phyloP scores from a whole-genome alignment of 768 basidiomycete species.

The Suillus subluteus region DNA sequence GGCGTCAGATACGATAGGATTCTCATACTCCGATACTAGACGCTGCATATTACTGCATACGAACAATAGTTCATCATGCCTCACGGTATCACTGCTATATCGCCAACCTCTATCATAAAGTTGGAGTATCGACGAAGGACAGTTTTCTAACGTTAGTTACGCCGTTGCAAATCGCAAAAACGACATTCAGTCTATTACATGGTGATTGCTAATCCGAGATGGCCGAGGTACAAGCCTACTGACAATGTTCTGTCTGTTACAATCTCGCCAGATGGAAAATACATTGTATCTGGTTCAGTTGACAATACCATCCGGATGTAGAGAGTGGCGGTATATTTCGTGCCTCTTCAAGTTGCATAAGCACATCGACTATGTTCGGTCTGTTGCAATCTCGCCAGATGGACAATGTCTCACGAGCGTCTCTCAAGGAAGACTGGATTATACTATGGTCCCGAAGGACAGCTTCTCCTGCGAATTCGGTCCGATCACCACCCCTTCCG shows the following conservation, averaged over 20 bases:
- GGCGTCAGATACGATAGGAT: too few species aligned
- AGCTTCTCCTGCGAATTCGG: slow-evolving; percentile 3
- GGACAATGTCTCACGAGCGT: slow-evolving; percentile 6
- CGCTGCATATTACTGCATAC: too few species aligned
- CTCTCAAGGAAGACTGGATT: background rate
- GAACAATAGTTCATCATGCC: too few species aligned
- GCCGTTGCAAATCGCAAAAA: too few species aligned
- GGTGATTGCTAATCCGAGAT: too few species aligned
- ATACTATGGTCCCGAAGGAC: background rate
- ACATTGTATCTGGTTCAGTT: background rate
- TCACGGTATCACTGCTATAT: too few species aligned
- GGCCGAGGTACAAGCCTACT: too few species aligned
- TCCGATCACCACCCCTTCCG: background rate
- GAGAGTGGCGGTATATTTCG: background rate
- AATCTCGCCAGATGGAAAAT: background rate
- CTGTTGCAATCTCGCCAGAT: slow-evolving; percentile 12
- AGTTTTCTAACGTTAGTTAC: too few species aligned
- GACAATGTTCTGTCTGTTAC: background rate
- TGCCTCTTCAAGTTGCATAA: background rate
- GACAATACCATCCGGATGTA: background rate
- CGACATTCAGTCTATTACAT: too few species aligned
- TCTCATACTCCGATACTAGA: too few species aligned
- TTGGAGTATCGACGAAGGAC: too few species aligned
- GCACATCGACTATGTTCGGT: background rate
- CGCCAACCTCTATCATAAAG: too few species aligned